Conservation (phyloP, 2,329 filamentous ascomycete species). For the Penicillium verrucosum region DNA sequence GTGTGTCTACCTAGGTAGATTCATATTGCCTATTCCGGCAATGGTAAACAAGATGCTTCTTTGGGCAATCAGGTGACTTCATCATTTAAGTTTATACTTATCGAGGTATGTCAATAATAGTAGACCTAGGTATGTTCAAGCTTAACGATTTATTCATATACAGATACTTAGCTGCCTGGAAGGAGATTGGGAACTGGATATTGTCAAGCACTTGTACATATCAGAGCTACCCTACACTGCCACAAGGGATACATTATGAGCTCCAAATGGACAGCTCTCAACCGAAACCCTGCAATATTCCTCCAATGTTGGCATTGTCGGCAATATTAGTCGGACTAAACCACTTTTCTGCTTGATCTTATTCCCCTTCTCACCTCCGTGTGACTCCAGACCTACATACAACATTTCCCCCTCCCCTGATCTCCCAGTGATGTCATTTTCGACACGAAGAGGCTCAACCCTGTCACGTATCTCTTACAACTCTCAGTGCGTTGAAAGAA, state of each 20-base stretch:
- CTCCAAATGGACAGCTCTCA: neutral
- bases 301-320: no score
- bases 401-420: neutral
- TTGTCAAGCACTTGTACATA: neutral
- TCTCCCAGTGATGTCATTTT: conserved; percentile 21
- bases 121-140: neutral
- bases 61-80: no score
- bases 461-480: conserved; percentile 4
- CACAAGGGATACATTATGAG: neutral
- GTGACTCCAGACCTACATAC: neutral
- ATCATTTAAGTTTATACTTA: neutral
- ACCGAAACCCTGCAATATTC: neutral
- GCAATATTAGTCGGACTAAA: neutral
- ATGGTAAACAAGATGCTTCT: conserved; percentile 22
- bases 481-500: neutral
- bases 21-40: conserved; percentile 17
- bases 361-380: neutral
- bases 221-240: neutral
- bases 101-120: neutral
- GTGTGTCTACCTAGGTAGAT: conserved; percentile 5
- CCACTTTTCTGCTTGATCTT: neutral
- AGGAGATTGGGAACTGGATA: no score
- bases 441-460: conserved; percentile 7
- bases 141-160: neutral
- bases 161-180: neutral